These are phyloP conservation scores for Hordeum pubiflorum DNA, from an alignment of 202 grass and related monocot species.

Conservation along the genomic window DNA sequence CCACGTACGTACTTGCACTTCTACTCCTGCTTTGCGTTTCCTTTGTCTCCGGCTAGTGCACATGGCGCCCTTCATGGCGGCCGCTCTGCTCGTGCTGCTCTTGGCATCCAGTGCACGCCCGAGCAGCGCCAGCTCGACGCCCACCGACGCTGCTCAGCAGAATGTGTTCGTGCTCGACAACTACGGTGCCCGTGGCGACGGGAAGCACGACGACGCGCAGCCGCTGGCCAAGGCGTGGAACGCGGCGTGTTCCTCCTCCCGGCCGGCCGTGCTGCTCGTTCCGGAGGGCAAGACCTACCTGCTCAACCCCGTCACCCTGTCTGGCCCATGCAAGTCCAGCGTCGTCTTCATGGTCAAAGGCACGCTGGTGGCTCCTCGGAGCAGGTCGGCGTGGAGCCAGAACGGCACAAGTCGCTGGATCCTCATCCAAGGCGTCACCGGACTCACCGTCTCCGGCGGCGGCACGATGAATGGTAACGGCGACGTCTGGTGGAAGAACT, in stretches of 20 bases:
- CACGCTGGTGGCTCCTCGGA: constrained; percentile 42
- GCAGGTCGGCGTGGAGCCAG: constrained; percentile 32
- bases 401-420: constrained; percentile 50
- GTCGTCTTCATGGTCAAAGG: constrained; percentile 44
- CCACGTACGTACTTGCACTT: neutral
- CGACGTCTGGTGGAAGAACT: constrained; percentile 63
- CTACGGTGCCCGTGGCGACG: constrained; percentile 61
- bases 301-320: constrained; percentile 37
- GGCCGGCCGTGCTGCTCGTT: constrained; percentile 43
- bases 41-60: neutral
- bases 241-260: constrained; percentile 43
- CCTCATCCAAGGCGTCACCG: constrained; percentile 24
- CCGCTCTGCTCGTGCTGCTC: neutral
- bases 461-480: constrained; percentile 67
- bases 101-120: neutral
- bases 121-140: neutral
- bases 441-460: constrained; percentile 40
- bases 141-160: neutral
- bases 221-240: constrained; percentile 50
- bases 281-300: constrained; percentile 43
- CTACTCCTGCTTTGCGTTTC: neutral
- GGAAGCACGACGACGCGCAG: constrained; percentile 41
- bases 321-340: constrained; percentile 53
- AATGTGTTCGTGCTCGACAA: constrained; percentile 38
- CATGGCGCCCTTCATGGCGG: neutral